A percentile compares a stretch with the other conserved stretches of the same genome.
These are phyloP conservation scores for Chamaecyparis obtusa DNA, from an alignment of 75 land plant species.

Conservation along the genomic window DNA sequence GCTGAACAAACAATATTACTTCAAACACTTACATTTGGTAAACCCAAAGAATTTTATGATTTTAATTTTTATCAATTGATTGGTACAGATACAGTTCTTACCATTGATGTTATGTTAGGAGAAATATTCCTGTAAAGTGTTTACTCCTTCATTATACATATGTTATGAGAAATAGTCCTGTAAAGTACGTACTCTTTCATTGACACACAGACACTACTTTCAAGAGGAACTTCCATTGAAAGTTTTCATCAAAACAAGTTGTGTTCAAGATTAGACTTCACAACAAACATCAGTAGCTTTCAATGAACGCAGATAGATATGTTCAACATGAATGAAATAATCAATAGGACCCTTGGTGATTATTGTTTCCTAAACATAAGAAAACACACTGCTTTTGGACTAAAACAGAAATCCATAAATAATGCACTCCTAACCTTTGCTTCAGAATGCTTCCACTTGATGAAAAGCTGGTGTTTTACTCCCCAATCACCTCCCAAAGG, in stretches of 20 bases:
- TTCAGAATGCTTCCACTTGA: slow-evolving; percentile 87
- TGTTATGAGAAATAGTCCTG: background rate
- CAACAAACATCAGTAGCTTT: background rate
- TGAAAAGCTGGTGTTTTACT: slow-evolving; percentile 73
- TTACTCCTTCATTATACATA: background rate
- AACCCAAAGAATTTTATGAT: background rate
- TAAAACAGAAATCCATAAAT: background rate
- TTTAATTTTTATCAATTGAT: background rate
- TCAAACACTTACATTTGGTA: background rate
- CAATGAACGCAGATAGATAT: background rate
- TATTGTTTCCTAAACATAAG: background rate
- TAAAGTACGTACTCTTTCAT: background rate
- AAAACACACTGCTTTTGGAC: background rate
- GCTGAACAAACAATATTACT: background rate
- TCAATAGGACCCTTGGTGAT: background rate
- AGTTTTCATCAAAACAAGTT: background rate
- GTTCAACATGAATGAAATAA: background rate
- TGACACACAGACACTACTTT: background rate
- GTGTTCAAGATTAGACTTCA: background rate
- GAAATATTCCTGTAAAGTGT: background rate
- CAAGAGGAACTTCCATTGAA: background rate
- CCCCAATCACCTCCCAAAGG: slow-evolving; percentile 68
- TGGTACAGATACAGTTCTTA: background rate
- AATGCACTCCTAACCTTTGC: slow-evolving; percentile 69
- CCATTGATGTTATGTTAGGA: background rate